Evolutionary conservation across 306 rosid species (phyloP).

Genomic region (Begonia loranthoides): DNA sequence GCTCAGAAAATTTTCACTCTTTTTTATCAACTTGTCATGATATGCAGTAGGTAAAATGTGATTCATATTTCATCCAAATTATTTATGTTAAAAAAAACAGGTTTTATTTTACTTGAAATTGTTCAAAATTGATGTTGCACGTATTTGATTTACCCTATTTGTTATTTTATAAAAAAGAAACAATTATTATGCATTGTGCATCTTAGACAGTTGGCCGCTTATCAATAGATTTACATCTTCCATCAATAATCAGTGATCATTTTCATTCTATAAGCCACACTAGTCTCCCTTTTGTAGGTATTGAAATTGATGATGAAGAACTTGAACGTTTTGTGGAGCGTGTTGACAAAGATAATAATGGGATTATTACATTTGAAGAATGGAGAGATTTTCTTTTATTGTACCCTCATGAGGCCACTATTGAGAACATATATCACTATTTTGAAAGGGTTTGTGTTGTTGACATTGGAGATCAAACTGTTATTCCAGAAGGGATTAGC

Average conservation of each 20-base stretch:
- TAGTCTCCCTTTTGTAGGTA: constrained; percentile 58
- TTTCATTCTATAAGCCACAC: constrained; percentile 48
- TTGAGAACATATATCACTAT: constrained; percentile 91
- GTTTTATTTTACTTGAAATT: too few species aligned
- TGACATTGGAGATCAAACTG: constrained; percentile 86
- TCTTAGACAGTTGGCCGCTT: too few species aligned
- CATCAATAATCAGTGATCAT: constrained; percentile 6
- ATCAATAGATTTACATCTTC: not conserved
- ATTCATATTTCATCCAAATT: too few species aligned
- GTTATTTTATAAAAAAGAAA: too few species aligned
- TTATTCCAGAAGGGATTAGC: constrained; percentile 76
- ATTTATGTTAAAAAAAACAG: too few species aligned
- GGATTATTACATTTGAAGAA: constrained; percentile 88
- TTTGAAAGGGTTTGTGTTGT: constrained; percentile 89
- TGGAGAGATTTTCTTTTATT: constrained; percentile 96
- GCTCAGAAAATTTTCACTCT: too few species aligned
- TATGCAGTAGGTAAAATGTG: too few species aligned
- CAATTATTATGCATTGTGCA: too few species aligned
- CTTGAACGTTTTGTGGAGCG: constrained; percentile 92
- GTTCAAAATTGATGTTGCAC: too few species aligned
- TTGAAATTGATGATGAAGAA: constrained; percentile 86
- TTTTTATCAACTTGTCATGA: too few species aligned
- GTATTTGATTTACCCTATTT: too few species aligned
- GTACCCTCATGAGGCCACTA: constrained; percentile 92
- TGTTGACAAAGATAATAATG: constrained; percentile 91